Evolutionary conservation across 169 alveolate genomes (phyloP), one percentile per base, ranked within the genome.

Genomic region (Cryptosporidium ryanae): DNA sequence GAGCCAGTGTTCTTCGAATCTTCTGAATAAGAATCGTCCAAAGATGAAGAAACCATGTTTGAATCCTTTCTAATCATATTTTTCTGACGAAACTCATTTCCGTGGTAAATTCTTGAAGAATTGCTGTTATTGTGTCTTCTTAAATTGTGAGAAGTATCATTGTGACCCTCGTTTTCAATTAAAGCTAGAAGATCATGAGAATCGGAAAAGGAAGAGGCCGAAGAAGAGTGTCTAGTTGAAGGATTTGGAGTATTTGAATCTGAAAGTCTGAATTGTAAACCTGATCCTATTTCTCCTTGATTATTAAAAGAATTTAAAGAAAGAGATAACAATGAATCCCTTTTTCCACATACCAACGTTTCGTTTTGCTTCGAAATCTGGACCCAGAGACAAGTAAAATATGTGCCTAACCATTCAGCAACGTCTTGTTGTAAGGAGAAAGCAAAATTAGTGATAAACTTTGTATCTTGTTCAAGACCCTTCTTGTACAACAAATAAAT

Each of bases 331-430:
- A 68, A n/a, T 10, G 83, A 68, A 17, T 44, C 55, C 17, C 46
- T 50, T 29, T 21, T 76, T 7, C 63, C 43, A 1, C 46, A 55
- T 18, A 76, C 55, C 12, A 76, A 63, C 32, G 76, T 38, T 32
- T 76, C 87, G 12, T 29, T 76, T 59, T 76, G 87, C 52, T 59
- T 76, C 29, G 87, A 76, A 29, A 76, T 61, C 44, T 76, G 87
- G 27, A 76, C 63, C 87, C 87, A 76, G 10, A 76, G 65, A 61
- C 71, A 59, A 12, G 87, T 76, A 43, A 76, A 61, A 27, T 76
- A 76, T 4, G 87, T 76, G 5, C 87, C 87, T 32, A 76, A 70
- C 87, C 87, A 76, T 43, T 76, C 87, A 1, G 87, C 87, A 18
- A 76, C 87, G 46, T 76, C 87, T 34, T 76, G 87, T 46, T 76